phyloP scores from a whole-genome alignment of 2,329 filamentous ascomycete species.

The Monosporascus sp. region DNA sequence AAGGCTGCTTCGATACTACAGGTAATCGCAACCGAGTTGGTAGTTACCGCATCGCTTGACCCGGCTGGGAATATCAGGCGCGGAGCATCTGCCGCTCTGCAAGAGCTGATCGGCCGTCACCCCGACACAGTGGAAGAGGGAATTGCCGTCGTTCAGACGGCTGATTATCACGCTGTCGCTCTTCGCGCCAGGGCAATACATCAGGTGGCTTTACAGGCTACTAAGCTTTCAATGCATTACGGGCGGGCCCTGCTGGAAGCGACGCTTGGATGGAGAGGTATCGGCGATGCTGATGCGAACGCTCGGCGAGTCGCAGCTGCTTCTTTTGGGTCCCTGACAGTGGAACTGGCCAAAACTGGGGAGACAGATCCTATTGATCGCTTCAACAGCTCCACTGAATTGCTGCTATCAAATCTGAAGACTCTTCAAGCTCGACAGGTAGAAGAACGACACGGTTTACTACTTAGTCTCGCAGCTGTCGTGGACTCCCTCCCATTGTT shows the following conservation, averaged over 20 bases:
- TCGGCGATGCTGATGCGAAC: slow-evolving; percentile 70
- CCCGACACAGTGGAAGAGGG: slow-evolving; percentile 78
- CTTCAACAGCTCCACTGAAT: slow-evolving; percentile 30
- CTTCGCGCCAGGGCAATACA: slow-evolving; percentile 76
- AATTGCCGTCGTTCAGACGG: slow-evolving; percentile 78
- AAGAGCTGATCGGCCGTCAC: slow-evolving; percentile 90
- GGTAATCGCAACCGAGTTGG: slow-evolving; percentile 72
- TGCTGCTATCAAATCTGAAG: slow-evolving; percentile 39
- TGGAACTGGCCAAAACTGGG: slow-evolving; percentile 28
- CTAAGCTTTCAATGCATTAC: slow-evolving; percentile 61
- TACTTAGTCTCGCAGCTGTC: slow-evolving; percentile 56
- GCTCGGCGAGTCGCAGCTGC: slow-evolving; percentile 68
- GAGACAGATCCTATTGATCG: slow-evolving; percentile 16
- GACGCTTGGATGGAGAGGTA: slow-evolving; percentile 78
- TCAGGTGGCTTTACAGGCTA: slow-evolving; percentile 66
- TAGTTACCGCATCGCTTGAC: slow-evolving; percentile 78
- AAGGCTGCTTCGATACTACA: slow-evolving; percentile 56
- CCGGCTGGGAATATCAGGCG: slow-evolving; percentile 89
- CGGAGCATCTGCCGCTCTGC: slow-evolving; percentile 86
- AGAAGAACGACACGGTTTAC: slow-evolving; percentile 64
- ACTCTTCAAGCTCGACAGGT: slow-evolving; percentile 51
- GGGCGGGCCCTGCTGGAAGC: slow-evolving; percentile 65
- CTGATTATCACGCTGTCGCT: slow-evolving; percentile 92
- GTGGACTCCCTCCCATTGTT: slow-evolving; percentile 41
- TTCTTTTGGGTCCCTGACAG: slow-evolving; percentile 59